Evolutionary conservation across 345 rosid genomes (phyloP).

Genomic region (Aquilaria malaccensis): DNA sequence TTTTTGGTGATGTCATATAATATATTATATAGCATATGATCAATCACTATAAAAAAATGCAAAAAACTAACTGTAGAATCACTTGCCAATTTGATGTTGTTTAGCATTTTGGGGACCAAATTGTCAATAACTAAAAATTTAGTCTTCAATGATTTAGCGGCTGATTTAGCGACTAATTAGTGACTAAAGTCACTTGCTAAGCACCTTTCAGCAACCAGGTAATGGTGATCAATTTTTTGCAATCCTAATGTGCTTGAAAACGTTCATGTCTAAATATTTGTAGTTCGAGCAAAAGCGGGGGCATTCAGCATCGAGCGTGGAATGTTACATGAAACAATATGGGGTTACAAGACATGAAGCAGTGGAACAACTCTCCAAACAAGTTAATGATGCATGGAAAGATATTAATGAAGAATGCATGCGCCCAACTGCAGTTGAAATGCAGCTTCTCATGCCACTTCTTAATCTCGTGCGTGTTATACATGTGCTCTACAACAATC

Average conservation of each 20-base stretch:
- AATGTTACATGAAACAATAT: slow-evolving; percentile 25
- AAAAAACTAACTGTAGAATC: no score
- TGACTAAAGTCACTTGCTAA: no score
- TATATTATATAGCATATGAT: no score
- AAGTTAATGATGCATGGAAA: slow-evolving; percentile 19
- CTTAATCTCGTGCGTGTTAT: slow-evolving; percentile 16
- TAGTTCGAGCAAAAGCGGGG: slow-evolving; percentile 22
- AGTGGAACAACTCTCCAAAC: neutral
- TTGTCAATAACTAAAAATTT: no score
- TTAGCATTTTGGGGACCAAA: no score
- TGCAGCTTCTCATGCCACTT: slow-evolving; percentile 4
- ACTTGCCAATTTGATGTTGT: no score
- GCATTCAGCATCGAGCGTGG: slow-evolving; percentile 12
- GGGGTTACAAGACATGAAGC: slow-evolving; percentile 13
- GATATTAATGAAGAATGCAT: slow-evolving; percentile 21
- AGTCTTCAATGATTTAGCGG: no score
- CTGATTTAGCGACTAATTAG: no score
- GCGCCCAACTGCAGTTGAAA: slow-evolving; percentile 1
- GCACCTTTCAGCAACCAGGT: no score
- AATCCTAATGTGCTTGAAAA: neutral
- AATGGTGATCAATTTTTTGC: neutral
- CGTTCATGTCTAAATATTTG: neutral
- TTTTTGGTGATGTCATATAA: no score
- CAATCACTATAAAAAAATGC: no score
- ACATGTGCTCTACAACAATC: slow-evolving; percentile 14